A percentile compares a stretch with the other conserved stretches of the same genome.
phyloP scores from a whole-genome alignment of 768 basidiomycete genomes.

The Xerocomus spinulosus region DNA sequence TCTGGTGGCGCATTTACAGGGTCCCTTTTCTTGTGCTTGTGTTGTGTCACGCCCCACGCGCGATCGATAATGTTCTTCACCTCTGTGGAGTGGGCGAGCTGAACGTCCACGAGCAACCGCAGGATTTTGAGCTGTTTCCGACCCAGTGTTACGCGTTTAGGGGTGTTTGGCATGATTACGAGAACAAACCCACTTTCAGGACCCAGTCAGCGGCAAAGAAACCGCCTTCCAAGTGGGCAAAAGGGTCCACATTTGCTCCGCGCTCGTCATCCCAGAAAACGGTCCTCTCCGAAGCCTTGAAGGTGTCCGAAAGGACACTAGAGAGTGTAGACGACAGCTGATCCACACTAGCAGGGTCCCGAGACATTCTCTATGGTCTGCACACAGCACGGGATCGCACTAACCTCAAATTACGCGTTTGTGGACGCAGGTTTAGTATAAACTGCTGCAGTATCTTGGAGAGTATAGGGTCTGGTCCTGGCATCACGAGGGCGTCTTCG shows the following conservation, averaged over 20 bases:
- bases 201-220: slow-evolving; percentile 81
- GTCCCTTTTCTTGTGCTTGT: slow-evolving; percentile 81
- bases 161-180: slow-evolving; percentile 22
- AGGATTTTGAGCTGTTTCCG: slow-evolving; percentile 67
- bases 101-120: slow-evolving; percentile 81
- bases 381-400: slow-evolving; percentile 31
- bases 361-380: slow-evolving; percentile 26
- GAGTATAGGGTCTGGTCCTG: slow-evolving; percentile 68
- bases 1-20: slow-evolving; percentile 50
- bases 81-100: slow-evolving; percentile 62
- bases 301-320: slow-evolving; percentile 62
- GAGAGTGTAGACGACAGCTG: slow-evolving; percentile 76
- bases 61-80: slow-evolving; percentile 74
- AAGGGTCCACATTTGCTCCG: slow-evolving; percentile 68
- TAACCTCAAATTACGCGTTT: slow-evolving; percentile 87
- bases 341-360: slow-evolving; percentile 55
- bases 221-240: slow-evolving; percentile 58
- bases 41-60: slow-evolving; percentile 81
- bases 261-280: slow-evolving; percentile 76
- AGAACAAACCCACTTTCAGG: slow-evolving; percentile 59
- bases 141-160: slow-evolving; percentile 26
- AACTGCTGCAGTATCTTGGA: slow-evolving; percentile 71
- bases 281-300: slow-evolving; percentile 70
- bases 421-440: slow-evolving; percentile 76
- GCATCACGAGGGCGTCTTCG: slow-evolving; percentile 71